Conservation (phyloP, 768 basidiomycete genomes). For the Royoungia palumana region DNA sequence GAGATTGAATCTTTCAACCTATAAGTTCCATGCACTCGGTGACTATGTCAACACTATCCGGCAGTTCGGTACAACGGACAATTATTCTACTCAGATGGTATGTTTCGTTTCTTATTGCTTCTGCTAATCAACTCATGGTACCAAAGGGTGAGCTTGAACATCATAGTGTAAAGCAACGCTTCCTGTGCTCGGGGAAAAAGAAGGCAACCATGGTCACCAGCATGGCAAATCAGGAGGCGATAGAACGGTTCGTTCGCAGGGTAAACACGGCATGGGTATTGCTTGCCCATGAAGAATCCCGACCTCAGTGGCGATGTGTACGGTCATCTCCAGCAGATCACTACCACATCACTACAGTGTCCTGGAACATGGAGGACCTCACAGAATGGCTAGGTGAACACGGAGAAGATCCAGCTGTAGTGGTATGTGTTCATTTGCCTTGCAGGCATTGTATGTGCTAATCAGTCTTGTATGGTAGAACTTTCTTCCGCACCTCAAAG, state of each 20-base stretch:
- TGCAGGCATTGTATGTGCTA: no score
- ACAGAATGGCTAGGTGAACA: not conserved
- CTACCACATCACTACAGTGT: no score
- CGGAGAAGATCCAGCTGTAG: not conserved
- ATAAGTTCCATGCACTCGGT: not conserved
- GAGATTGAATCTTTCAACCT: not conserved
- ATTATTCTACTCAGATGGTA: not conserved
- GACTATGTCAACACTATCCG: not conserved
- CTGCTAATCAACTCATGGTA: no score
- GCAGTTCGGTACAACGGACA: not conserved
- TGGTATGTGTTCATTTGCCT: not conserved
- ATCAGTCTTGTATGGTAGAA: not conserved
- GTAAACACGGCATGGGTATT: slow-evolving; percentile 1
- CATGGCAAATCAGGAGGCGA: slow-evolving; percentile 27
- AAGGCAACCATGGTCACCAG: slow-evolving; percentile 15
- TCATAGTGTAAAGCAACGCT: slow-evolving; percentile 33
- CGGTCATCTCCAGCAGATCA: no score
- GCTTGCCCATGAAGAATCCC: no score
- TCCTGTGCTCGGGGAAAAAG: slow-evolving; percentile 35
- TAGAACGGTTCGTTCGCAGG: slow-evolving; percentile 16
- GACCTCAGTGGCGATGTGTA: no score
- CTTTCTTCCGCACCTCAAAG: not conserved
- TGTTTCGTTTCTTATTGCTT: not conserved
- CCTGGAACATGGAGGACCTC: not conserved
- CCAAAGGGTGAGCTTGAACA: slow-evolving; percentile 44